phyloP scores from a whole-genome alignment of 805 yeast genomes.

The Suhomyces vadensis region DNA sequence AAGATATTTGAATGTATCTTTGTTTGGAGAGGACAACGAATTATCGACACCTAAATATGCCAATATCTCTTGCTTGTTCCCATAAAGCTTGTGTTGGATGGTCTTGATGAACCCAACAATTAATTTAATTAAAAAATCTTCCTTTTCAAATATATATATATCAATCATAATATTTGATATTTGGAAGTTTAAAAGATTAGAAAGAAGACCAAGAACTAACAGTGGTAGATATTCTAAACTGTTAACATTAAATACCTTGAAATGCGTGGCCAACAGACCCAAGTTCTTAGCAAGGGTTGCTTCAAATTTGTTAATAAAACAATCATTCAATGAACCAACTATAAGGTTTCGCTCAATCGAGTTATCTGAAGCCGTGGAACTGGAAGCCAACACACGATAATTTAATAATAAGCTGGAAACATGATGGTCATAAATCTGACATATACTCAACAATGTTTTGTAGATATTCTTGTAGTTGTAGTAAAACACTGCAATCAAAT shows the following conservation, averaged over 20 bases:
- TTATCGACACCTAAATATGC: constrained; percentile 23
- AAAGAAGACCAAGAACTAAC: constrained; percentile 46
- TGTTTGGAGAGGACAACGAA: background rate
- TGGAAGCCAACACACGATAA: constrained; percentile 10
- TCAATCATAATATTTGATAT: constrained; percentile 54
- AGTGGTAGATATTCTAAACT: constrained; percentile 44
- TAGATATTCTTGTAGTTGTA: constrained; percentile 31
- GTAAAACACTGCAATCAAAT: constrained; percentile 44
- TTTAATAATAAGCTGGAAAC: constrained; percentile 20
- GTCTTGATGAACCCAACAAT: constrained; percentile 53
- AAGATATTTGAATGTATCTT: constrained; percentile 30
- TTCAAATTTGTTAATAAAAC: constrained; percentile 41
- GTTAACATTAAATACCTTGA: constrained; percentile 41
- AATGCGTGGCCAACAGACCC: constrained; percentile 51
- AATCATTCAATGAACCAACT: constrained; percentile 10
- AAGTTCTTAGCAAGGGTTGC: constrained; percentile 44
- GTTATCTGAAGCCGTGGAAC: background rate
- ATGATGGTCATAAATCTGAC: constrained; percentile 38
- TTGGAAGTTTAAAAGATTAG: constrained; percentile 48
- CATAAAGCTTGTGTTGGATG: constrained; percentile 51
- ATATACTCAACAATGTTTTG: constrained; percentile 41
- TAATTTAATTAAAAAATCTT: constrained; percentile 48
- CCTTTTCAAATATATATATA: constrained; percentile 60
- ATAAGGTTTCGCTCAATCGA: constrained; percentile 6
- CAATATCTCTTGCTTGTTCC: constrained; percentile 48